Evolutionary conservation across 169 alveolate genomes (phyloP).

Genomic region (Cryptosporidium sp.): DNA sequence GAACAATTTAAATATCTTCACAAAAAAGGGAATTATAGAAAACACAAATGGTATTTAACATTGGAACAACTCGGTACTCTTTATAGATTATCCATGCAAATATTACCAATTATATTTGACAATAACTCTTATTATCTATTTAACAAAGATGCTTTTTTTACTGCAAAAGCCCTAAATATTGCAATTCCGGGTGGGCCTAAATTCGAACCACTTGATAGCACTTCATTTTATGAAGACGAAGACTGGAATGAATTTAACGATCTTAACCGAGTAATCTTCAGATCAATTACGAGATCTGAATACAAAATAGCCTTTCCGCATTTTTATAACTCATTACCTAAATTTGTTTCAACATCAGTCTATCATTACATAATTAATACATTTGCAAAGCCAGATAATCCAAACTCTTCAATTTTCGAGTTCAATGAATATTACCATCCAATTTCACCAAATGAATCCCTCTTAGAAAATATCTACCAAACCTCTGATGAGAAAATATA

Average conservation of each 20-base stretch:
- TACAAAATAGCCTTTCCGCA: conserved; percentile 99
- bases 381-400: conserved; percentile 92
- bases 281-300: conserved; percentile 97
- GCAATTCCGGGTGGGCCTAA: conserved; percentile 99
- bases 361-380: conserved; percentile 88
- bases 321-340: conserved; percentile 97
- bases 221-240: conserved; percentile 97
- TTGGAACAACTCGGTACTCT: conserved; percentile 97
- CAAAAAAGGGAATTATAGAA: conserved; percentile 92
- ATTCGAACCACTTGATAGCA: conserved; percentile 99
- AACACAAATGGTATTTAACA: conserved; percentile 93
- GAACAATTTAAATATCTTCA: conserved; percentile 80
- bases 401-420: conserved; percentile 85
- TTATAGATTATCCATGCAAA: conserved; percentile 96
- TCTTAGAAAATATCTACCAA: conserved; percentile 64
- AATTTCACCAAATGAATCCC: conserved; percentile 38
- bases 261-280: conserved; percentile 96
- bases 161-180: conserved; percentile 99
- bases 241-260: conserved; percentile 99
- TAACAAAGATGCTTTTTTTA: conserved; percentile 95
- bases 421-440: conserved; percentile 46
- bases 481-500: conserved; percentile 78
- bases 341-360: conserved; percentile 90
- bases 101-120: conserved; percentile 96
- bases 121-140: conserved; percentile 97